Conservation (phyloP, 306 rosid species). For the Fragaria nilgerrensis region DNA sequence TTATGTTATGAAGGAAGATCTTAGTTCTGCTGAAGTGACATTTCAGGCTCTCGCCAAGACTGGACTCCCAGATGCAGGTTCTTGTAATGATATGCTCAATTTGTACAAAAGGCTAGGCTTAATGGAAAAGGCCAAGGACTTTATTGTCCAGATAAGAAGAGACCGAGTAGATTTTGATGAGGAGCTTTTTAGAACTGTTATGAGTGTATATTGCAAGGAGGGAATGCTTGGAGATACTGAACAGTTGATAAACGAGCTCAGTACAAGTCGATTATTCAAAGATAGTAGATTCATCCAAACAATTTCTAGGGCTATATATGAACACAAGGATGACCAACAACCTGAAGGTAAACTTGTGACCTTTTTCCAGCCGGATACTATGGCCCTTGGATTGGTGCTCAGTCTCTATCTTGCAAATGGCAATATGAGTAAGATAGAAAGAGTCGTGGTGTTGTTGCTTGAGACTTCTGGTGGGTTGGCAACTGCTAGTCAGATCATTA, state of each 20-base stretch:
- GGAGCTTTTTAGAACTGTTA: conserved; percentile 64
- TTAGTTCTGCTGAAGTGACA: conserved; percentile 60
- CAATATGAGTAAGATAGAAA: conserved; percentile 35
- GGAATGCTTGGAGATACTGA: conserved; percentile 69
- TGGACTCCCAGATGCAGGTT: conserved; percentile 86
- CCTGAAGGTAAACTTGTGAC: conserved; percentile 35
- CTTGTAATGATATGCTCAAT: conserved; percentile 74
- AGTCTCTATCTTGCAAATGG: conserved; percentile 54
- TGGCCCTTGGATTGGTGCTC: conserved; percentile 71
- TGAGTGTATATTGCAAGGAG: conserved; percentile 71
- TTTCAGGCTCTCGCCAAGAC: conserved; percentile 69
- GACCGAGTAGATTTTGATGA: conserved; percentile 50
- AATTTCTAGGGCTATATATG: conserved; percentile 44
- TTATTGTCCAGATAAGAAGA: conserved; percentile 53
- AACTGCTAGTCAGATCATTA: conserved; percentile 43
- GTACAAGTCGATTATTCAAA: conserved; percentile 32
- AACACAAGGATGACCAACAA: conserved; percentile 37
- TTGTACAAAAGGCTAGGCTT: conserved; percentile 56
- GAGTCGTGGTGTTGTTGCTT: conserved; percentile 49
- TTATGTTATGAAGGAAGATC: conserved; percentile 79
- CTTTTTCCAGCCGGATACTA: conserved; percentile 48
- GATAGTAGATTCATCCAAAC: conserved; percentile 51
- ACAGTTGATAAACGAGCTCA: conserved; percentile 51
- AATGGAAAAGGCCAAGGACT: conserved; percentile 61
- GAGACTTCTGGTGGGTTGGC: conserved; percentile 48